These are phyloP conservation scores for Massariosphaeria phaeospora DNA, from an alignment of 495 filamentous ascomycete genomes.

Conservation along the genomic window DNA sequence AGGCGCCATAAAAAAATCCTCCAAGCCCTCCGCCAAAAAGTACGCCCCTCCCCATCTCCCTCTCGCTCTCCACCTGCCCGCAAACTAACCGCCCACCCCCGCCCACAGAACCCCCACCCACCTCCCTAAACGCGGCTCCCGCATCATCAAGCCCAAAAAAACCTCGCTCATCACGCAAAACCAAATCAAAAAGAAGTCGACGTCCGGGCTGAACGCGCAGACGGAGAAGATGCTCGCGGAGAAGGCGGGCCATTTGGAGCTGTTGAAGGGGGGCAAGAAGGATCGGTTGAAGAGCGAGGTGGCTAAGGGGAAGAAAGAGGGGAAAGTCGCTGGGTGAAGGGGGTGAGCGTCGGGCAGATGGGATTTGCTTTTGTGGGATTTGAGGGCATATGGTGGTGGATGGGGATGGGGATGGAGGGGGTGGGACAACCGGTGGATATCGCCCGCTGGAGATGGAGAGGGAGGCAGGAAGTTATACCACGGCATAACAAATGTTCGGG, in stretches of 20 bases:
- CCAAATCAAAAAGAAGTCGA: conserved; percentile 65
- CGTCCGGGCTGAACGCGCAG: conserved; percentile 56
- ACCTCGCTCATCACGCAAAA: conserved; percentile 52
- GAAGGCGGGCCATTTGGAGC: conserved; percentile 68
- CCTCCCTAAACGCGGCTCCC: conserved; percentile 51
- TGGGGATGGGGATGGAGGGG: neutral
- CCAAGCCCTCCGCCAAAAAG: conserved; percentile 30
- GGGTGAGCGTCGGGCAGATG: no score
- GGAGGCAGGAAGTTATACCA: no score
- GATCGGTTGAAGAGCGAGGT: conserved; percentile 57
- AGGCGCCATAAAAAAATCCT: conserved; percentile 33
- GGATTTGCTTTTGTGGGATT: neutral
- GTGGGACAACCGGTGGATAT: no score
- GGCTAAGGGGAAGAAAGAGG: conserved; percentile 31
- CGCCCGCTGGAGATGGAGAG: no score
- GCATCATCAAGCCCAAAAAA: conserved; percentile 68
- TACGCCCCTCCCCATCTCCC: neutral
- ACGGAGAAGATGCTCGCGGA: conserved; percentile 64
- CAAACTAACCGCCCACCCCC: conserved; percentile 8
- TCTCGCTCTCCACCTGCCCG: neutral
- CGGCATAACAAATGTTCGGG: no score
- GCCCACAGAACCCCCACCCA: conserved; percentile 23
- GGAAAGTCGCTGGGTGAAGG: neutral
- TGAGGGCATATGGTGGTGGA: neutral
- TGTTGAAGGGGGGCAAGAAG: conserved; percentile 64